Evolutionary conservation across 1,284 basidiomycete species (phyloP).

Genomic region (Ustilago loliicola): DNA sequence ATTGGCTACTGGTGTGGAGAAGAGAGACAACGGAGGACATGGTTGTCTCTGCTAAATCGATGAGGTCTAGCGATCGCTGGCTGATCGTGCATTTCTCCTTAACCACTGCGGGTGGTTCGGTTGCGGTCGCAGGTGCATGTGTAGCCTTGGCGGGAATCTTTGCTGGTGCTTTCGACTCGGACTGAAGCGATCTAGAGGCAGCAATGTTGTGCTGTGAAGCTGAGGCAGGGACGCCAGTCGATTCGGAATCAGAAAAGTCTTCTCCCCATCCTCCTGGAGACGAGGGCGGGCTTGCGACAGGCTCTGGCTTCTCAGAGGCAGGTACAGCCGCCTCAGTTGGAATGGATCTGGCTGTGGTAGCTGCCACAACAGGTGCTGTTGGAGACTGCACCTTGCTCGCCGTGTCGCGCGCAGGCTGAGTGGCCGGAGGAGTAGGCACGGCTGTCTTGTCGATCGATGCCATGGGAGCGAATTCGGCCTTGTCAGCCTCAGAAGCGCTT

Average conservation of each 20-base stretch:
- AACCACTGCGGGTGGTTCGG: neutral
- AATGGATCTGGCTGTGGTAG: neutral
- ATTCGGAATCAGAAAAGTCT: conserved; percentile 32
- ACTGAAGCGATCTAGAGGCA: conserved; percentile 13
- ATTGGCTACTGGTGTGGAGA: conserved; percentile 2
- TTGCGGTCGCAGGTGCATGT: neutral
- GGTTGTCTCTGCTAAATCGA: conserved; percentile 34
- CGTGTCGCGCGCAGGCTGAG: neutral
- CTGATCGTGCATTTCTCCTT: conserved; percentile 53
- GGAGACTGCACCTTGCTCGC: neutral
- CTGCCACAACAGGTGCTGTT: neutral
- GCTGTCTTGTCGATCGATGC: conserved; percentile 5
- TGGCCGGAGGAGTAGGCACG: neutral
- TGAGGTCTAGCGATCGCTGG: conserved; percentile 45
- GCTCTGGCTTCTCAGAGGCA: neutral
- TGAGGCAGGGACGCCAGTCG: conserved; percentile 7
- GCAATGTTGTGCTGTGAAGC: neutral
- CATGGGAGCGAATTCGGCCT: conserved; percentile 17
- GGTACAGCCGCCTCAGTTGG: neutral
- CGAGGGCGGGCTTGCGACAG: conserved; percentile 15
- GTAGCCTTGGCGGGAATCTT: neutral
- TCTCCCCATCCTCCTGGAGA: conserved; percentile 26
- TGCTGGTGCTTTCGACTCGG: neutral
- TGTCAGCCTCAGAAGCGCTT: conserved; percentile 31
- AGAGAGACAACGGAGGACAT: conserved; percentile 29